Conservation (phyloP, 257 asterid genomes). For the Schizonepeta tenuifolia region DNA sequence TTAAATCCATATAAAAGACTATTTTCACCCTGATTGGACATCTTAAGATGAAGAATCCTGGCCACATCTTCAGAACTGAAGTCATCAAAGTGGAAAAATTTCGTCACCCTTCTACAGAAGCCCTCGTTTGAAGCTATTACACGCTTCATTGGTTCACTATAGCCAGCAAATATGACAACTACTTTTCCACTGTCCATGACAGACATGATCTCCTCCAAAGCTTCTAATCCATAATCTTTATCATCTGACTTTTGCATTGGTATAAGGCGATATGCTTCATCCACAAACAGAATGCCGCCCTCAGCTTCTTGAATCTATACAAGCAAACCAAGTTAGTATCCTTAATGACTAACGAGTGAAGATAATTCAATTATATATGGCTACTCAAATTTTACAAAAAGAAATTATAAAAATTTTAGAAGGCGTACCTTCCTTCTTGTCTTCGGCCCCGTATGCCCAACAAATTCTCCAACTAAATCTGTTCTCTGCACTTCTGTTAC, state of each 20-base stretch:
- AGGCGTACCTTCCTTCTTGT: slow-evolving; percentile 73
- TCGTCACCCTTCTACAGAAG: slow-evolving; percentile 89
- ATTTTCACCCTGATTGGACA: slow-evolving; percentile 55
- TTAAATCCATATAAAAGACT: slow-evolving; percentile 74
- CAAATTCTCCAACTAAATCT: slow-evolving; percentile 86
- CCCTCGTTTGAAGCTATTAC: slow-evolving; percentile 87
- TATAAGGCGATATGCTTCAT: slow-evolving; percentile 90
- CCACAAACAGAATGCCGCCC: slow-evolving; percentile 93
- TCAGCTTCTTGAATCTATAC: slow-evolving; percentile 82
- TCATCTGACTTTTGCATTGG: slow-evolving; percentile 85
- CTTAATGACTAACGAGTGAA: neutral
- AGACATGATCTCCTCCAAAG: slow-evolving; percentile 94
- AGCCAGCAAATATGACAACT: slow-evolving; percentile 94
- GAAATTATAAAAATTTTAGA: neutral
- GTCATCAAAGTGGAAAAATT: slow-evolving; percentile 83
- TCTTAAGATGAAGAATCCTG: slow-evolving; percentile 68
- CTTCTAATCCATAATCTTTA: slow-evolving; percentile 87
- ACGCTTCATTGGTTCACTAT: slow-evolving; percentile 93
- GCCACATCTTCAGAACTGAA: slow-evolving; percentile 75
- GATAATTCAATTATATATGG: neutral
- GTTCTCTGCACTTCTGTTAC: slow-evolving; percentile 96
- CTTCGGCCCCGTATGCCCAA: slow-evolving; percentile 84
- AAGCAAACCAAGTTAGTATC: slow-evolving; percentile 21
- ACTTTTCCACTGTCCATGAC: slow-evolving; percentile 89
- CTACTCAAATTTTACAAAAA: neutral